These are phyloP conservation scores for Melocanna baccifera DNA, from an alignment of 176 grass and related monocot genomes.

Conservation along the genomic window DNA sequence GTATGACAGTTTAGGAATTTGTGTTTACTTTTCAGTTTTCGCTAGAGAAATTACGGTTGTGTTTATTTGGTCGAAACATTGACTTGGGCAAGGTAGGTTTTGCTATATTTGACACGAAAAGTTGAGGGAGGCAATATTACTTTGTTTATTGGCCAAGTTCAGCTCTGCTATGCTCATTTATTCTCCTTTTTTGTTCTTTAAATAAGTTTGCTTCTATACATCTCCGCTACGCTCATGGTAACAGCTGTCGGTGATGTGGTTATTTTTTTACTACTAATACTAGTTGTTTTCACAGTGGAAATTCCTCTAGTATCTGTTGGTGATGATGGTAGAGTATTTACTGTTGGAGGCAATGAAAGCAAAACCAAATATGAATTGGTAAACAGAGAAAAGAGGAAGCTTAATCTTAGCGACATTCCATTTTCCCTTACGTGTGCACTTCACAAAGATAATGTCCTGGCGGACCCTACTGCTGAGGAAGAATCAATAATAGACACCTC, in stretches of 20 bases:
- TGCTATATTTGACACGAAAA: conserved; percentile 8
- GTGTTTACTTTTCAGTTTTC: background rate
- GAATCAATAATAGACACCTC: conserved; percentile 80
- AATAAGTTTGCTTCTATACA: background rate
- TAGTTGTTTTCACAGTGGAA: conserved; percentile 60
- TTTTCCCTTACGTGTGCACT: conserved; percentile 80
- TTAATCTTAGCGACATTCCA: conserved; percentile 50
- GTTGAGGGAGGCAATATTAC: background rate
- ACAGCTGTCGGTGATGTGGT: background rate
- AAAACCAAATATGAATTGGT: conserved; percentile 71
- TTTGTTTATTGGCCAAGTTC: background rate
- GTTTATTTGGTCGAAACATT: background rate
- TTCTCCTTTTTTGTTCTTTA: background rate
- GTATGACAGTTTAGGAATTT: background rate
- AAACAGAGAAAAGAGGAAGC: conserved; percentile 92
- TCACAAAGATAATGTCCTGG: conserved; percentile 66
- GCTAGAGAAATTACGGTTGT: background rate
- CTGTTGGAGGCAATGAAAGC: conserved; percentile 58
- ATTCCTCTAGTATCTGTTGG: conserved; percentile 91
- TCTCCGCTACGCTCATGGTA: background rate
- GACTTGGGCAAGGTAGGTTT: background rate
- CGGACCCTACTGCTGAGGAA: conserved; percentile 80
- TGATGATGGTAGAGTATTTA: conserved; percentile 84
- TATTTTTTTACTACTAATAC: background rate
- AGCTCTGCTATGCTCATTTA: background rate